Percentiles rank a stretch among this genome's conserved stretches.
phyloP scores from a whole-genome alignment of 352 stramenopile species.

The Aphanomyces euteiches region DNA sequence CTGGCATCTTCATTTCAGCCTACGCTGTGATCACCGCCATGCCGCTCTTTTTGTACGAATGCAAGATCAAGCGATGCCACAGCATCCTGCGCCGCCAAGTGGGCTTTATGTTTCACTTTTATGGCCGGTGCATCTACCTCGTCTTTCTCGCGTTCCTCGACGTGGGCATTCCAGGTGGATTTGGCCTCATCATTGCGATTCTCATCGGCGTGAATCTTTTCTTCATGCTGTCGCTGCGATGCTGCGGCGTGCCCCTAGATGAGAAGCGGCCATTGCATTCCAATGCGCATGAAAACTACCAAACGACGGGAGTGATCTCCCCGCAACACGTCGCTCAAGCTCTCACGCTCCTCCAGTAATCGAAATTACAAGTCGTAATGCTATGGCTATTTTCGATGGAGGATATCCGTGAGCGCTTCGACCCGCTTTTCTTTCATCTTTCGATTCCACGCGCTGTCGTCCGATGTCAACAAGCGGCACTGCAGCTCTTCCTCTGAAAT shows the following conservation, averaged over 20 bases:
- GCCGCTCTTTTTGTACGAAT: conserved; percentile 53
- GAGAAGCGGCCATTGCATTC: not conserved
- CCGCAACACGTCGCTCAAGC: not conserved
- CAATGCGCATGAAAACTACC: not conserved
- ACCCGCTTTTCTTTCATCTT: conserved; percentile 43
- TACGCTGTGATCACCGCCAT: conserved; percentile 50
- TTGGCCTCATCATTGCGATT: conserved; percentile 10
- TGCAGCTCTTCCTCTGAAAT: conserved; percentile 89
- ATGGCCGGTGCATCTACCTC: conserved; percentile 46
- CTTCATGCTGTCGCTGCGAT: conserved; percentile 27
- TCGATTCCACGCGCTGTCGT: conserved; percentile 71
- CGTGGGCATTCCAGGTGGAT: conserved; percentile 42
- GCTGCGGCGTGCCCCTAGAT: not conserved
- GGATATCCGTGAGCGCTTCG: conserved; percentile 1
- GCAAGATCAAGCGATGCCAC: conserved; percentile 44
- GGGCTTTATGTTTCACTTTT: conserved; percentile 57
- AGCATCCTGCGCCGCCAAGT: conserved; percentile 49
- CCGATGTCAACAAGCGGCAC: conserved; percentile 67
- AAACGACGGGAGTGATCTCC: not conserved
- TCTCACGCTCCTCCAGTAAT: not conserved
- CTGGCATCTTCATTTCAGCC: conserved; percentile 46
- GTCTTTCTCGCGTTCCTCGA: conserved; percentile 58
- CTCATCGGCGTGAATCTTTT: conserved; percentile 10
- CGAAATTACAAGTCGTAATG: not conserved
- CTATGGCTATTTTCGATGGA: conserved; percentile 14